These are phyloP conservation scores for Scedosporium dehoogii DNA, from an alignment of 2,329 filamentous ascomycete species.

Conservation along the genomic window DNA sequence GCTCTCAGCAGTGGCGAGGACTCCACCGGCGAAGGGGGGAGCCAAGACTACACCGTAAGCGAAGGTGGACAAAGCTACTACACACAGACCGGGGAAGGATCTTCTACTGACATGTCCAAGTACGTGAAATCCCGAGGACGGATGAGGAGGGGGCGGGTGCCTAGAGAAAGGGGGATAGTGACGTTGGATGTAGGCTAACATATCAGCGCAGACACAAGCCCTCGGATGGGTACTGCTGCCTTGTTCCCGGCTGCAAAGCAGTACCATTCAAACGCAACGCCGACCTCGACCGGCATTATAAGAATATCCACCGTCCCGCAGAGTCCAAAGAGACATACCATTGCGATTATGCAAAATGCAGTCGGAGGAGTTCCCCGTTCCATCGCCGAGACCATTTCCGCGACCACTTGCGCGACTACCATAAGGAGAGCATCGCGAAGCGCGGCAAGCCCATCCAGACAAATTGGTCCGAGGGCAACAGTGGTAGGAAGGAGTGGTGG, in stretches of 20 bases:
- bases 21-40: neutral
- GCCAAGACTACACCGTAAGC: neutral
- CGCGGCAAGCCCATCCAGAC: conserved; percentile 25
- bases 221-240: conserved; percentile 20
- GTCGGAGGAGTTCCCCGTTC: conserved; percentile 34
- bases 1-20: neutral
- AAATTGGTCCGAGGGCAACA: conserved; percentile 29
- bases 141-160: neutral
- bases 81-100: neutral
- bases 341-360: conserved; percentile 43
- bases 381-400: conserved; percentile 46
- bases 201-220: neutral
- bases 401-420: conserved; percentile 45
- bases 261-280: conserved; percentile 41
- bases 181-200: neutral
- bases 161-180: no score
- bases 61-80: neutral
- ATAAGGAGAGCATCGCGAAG: conserved; percentile 44
- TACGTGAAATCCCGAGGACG: neutral
- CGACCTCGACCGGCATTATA: conserved; percentile 44
- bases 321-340: conserved; percentile 30
- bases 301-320: conserved; percentile 34
- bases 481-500: conserved; percentile 36
- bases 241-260: conserved; percentile 28
- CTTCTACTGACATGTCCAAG: neutral